Percentiles rank a stretch among this genome's conserved stretches.
Conservation (phyloP, 2,329 filamentous ascomycete species). For the Ceratocystiopsis minuta region DNA sequence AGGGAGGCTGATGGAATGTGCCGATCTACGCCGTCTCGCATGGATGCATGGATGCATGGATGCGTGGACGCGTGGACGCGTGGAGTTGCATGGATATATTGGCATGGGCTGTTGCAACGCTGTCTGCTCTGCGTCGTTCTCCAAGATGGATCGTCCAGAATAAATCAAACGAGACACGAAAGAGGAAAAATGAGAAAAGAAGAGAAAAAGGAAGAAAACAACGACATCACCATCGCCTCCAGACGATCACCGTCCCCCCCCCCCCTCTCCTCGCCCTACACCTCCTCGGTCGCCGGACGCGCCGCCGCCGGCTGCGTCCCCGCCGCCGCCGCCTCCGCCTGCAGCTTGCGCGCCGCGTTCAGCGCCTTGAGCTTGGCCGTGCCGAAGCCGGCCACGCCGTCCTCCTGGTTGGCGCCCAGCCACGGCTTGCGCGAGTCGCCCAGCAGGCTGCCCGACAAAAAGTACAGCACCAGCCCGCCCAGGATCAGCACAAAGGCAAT, state of each 20-base stretch:
- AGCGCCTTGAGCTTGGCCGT: conserved; percentile 67
- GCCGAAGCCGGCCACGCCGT: conserved; percentile 60
- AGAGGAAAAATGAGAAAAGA: too few species aligned
- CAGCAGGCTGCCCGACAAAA: conserved; percentile 61
- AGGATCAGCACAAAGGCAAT: conserved; percentile 91
- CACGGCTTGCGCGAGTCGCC: conserved; percentile 91
- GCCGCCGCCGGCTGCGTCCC: conserved; percentile 1
- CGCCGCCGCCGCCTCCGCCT: conserved; percentile 6
- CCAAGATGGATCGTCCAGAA: too few species aligned
- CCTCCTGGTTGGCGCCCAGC: conserved; percentile 75
- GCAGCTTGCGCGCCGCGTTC: conserved; percentile 31
- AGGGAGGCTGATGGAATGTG: too few species aligned
- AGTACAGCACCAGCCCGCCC: conserved; percentile 70
- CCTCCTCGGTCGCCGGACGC: too few species aligned
- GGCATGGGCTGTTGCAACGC: too few species aligned
- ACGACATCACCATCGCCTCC: not conserved
- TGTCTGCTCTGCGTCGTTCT: too few species aligned
- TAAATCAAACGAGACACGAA: too few species aligned
- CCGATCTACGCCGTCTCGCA: too few species aligned
- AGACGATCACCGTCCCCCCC: not conserved
- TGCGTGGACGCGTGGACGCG: too few species aligned
- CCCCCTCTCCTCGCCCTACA: not conserved
- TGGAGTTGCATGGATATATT: too few species aligned
- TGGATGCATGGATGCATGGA: too few species aligned
- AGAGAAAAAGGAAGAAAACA: too few species aligned